Evolutionary conservation across 495 filamentous ascomycete genomes (phyloP).

Genomic region (Hyaloscypha bicolor): DNA sequence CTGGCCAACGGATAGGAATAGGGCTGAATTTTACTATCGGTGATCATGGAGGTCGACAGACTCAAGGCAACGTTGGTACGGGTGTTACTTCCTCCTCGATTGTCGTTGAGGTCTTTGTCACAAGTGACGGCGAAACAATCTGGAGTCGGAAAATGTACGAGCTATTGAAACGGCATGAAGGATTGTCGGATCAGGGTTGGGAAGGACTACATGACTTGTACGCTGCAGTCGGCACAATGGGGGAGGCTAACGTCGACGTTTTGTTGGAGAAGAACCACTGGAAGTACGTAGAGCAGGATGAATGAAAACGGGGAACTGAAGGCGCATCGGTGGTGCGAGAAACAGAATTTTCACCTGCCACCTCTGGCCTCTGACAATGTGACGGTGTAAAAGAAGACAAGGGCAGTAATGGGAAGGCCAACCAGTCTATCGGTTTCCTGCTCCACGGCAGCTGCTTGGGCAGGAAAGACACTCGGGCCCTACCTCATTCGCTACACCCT

Average conservation of each 20-base stretch:
- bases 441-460: too few relatives aligned
- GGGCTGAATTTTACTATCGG: neutral
- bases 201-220: slow-evolving; percentile 1
- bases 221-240: neutral
- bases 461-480: too few relatives aligned
- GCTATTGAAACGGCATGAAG: neutral
- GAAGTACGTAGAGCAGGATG: neutral
- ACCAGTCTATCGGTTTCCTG: too few relatives aligned
- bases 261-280: neutral
- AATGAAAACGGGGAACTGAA: neutral
- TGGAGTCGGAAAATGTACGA: neutral
- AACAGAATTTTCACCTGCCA: too few relatives aligned
- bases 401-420: too few relatives aligned
- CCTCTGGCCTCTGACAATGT: too few relatives aligned
- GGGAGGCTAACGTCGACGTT: slow-evolving; percentile 3
- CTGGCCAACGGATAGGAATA: neutral
- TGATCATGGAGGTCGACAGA: neutral
- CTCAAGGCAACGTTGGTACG: neutral
- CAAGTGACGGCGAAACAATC: slow-evolving; percentile 2
- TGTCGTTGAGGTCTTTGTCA: slow-evolving; percentile 4
- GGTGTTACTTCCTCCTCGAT: neutral
- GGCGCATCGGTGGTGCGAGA: neutral
- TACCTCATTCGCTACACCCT: too few relatives aligned
- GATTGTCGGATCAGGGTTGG: neutral
- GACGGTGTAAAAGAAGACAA: too few relatives aligned